Evolutionary conservation across 2,329 filamentous ascomycete species (phyloP), one percentile per base, ranked within the genome.

Genomic region (Alternaria incomplexa): DNA sequence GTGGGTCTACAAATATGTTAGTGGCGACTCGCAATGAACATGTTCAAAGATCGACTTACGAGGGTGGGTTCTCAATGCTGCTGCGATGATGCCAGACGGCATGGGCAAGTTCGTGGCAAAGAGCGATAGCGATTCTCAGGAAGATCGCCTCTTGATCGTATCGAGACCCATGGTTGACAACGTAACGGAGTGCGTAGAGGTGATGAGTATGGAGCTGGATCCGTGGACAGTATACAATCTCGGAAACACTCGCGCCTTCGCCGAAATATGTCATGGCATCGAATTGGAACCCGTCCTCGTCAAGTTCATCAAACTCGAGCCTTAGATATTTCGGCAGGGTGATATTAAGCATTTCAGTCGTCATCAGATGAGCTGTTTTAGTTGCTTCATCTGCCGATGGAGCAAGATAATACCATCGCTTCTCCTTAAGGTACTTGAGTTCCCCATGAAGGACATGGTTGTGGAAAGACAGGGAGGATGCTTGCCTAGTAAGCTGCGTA

Each of bases 91-190:
- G 20, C 58, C 62, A 64, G 3, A 55, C 58, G 3, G 32, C 28
- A 30, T 62, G 58, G 11, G 58, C 54, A 10, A 64, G 50, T 44
- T 64, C 53, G 17, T 58, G 62, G 45, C 58, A 58, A 6, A 64
- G n/a, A 2, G 44, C 51, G 11, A 64, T 62, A 4, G 58, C 62
- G 6, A 62, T 52, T 22, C 45, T 44, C 7, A 62, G 45, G 12
- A 46, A 17, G 6, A 62, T 6, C 3, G 50, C 36, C 11, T 62
- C 45, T 4, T 28, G 7, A 26, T 58, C 58, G 9, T 25, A 22
- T 12, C 4, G 23, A 15, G 40, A 58, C 17, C 50, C 44, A 53
- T 26, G 30, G 26, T 6, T 8, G 3, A n/a, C 3, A 26, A 64
- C 26, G 25, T 45, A 28, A n/a, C 44, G 20, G 4, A 64, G 22